Evolutionary conservation across 768 basidiomycete species (phyloP).

Genomic region (Leccinum variicolor): DNA sequence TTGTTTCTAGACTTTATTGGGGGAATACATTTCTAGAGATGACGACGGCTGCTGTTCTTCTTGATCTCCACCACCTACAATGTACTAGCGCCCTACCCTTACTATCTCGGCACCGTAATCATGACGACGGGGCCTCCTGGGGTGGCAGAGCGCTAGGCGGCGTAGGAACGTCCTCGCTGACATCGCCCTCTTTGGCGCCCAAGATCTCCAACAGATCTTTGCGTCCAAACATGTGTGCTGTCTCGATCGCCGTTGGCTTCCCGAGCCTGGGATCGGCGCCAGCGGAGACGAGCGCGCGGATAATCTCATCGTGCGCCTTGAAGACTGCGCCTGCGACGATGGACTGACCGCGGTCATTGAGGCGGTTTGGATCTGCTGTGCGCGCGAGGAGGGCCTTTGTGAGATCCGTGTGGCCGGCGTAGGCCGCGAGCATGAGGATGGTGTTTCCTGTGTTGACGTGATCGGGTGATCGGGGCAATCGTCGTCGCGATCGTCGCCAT

Average conservation of each 20-base stretch:
- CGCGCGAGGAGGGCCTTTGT: slow-evolving; percentile 49
- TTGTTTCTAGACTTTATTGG: background rate
- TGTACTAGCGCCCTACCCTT: no score
- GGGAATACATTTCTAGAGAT: background rate
- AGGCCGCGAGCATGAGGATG: slow-evolving; percentile 75
- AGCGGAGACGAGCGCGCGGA: slow-evolving; percentile 45
- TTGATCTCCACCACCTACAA: background rate
- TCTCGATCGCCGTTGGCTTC: slow-evolving; percentile 64
- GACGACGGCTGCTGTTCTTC: background rate
- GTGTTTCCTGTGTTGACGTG: slow-evolving; percentile 55
- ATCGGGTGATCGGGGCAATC: background rate
- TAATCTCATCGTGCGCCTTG: slow-evolving; percentile 65
- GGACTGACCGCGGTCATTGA: slow-evolving; percentile 71
- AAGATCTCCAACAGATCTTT: slow-evolving; percentile 52
- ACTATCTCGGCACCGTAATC: background rate
- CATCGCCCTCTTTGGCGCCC: slow-evolving; percentile 57
- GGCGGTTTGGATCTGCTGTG: slow-evolving; percentile 61
- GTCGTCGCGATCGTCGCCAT: background rate
- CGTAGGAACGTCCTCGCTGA: slow-evolving; percentile 30
- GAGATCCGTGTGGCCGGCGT: slow-evolving; percentile 60
- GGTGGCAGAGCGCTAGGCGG: slow-evolving; percentile 15
- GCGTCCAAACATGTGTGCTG: slow-evolving; percentile 65
- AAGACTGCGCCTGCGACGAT: slow-evolving; percentile 77
- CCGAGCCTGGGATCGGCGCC: slow-evolving; percentile 67
- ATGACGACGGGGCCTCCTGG: background rate